A percentile compares a stretch with the other conserved stretches of the same genome.
Conservation (phyloP, 2,329 filamentous ascomycete genomes). For the Fusarium papillatum region DNA sequence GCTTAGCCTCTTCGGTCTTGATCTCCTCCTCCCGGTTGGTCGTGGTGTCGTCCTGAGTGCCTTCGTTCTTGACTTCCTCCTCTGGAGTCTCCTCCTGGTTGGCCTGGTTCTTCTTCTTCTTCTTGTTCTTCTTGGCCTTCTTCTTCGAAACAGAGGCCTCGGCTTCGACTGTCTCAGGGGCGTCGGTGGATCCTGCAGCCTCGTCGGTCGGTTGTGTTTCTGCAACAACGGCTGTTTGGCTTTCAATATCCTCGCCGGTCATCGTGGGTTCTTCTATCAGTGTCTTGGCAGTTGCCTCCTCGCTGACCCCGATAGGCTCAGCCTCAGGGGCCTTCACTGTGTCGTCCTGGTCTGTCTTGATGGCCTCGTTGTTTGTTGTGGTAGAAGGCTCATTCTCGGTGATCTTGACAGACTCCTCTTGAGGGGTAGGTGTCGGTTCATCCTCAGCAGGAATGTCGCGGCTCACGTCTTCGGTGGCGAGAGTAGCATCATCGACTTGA, state of each 20-base stretch:
- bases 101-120: slow-evolving; percentile 42
- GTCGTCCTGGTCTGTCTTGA: neutral
- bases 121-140: slow-evolving; percentile 52
- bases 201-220: slow-evolving; percentile 1
- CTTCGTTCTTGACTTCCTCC: slow-evolving; percentile 17
- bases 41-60: neutral
- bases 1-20: neutral
- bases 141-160: slow-evolving; percentile 38
- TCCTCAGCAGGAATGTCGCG: neutral
- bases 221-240: neutral
- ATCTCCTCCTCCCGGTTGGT: slow-evolving; percentile 3
- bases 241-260: neutral
- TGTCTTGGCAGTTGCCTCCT: neutral
- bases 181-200: neutral
- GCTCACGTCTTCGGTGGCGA: neutral
- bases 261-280: neutral
- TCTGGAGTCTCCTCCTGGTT: slow-evolving; percentile 14
- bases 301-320: neutral
- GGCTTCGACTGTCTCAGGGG: slow-evolving; percentile 18
- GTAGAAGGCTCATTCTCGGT: neutral
- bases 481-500: slow-evolving; percentile 38
- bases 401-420: slow-evolving; percentile 7
- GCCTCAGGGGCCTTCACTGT: neutral
- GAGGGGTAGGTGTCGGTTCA: neutral
- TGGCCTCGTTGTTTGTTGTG: neutral